These are phyloP conservation scores for Botrytis tulipae DNA, from an alignment of 2,329 filamentous ascomycete species.

Conservation along the genomic window DNA sequence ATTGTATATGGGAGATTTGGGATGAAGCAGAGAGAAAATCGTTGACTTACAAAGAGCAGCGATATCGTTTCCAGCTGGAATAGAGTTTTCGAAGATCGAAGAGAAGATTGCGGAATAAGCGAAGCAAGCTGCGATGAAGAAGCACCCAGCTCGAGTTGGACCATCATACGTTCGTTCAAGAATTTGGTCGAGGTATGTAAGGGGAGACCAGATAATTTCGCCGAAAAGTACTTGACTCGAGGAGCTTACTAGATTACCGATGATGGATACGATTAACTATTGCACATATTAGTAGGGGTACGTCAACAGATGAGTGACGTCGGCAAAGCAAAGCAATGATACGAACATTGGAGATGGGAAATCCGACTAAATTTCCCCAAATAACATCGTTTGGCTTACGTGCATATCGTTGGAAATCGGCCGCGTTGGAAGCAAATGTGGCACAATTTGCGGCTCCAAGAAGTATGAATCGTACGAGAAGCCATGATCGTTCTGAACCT, in stretches of 20 bases:
- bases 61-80: slow-evolving; percentile 43
- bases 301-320: neutral
- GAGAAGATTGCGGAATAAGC: slow-evolving; percentile 46
- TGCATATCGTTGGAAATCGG: slow-evolving; percentile 47
- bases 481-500: slow-evolving; percentile 41
- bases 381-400: slow-evolving; percentile 43
- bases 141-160: slow-evolving; percentile 41
- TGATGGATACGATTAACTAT: slow-evolving; percentile 39
- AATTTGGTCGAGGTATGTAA: slow-evolving; percentile 41
- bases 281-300: neutral
- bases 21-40: neutral
- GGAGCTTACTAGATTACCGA: slow-evolving; percentile 44
- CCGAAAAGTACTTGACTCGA: slow-evolving; percentile 39
- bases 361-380: slow-evolving; percentile 43
- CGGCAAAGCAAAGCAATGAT: neutral
- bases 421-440: slow-evolving; percentile 44
- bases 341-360: slow-evolving; percentile 41
- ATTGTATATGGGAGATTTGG: neutral
- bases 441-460: slow-evolving; percentile 41
- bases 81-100: slow-evolving; percentile 45
- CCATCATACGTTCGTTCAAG: slow-evolving; percentile 40
- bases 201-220: slow-evolving; percentile 41
- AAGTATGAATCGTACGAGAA: slow-evolving; percentile 42
- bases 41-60: slow-evolving; percentile 36
- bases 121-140: slow-evolving; percentile 45